Evolutionary conservation across 306 rosid genomes (phyloP), one percentile per base, ranked within the genome.

Genomic region (Inga leiocalycina): DNA sequence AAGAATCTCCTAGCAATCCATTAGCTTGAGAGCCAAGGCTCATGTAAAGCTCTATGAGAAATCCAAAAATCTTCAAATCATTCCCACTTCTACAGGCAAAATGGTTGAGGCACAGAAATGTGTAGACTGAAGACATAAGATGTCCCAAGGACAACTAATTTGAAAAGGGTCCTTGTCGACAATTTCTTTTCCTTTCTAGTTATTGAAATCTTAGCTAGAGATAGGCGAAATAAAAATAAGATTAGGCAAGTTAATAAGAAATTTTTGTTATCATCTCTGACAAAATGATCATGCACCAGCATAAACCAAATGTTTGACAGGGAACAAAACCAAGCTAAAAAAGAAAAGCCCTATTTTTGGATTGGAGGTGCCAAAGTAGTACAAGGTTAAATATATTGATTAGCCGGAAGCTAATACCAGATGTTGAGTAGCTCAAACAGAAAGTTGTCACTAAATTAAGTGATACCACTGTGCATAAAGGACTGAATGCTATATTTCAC

Each of bases 1-100:
- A 79, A 51, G 59, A 49, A 79, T 48, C 54, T 41, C 76, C 76
- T 13, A 48, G 68, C 52, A 79, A 69, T n/a, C 27, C 43, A 69
- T 52, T 35, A 37, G 43, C 51, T 79, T 0, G 4, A 52, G 30
- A 52, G 22, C n/a, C 76, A 62, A 27, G 34, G 27, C 37, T 49
- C 82, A n/a, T 14, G 65, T 19, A 68, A 67, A 68, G 19, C 52
- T 10, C 51, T 49, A n/a, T 3, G 3, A 48, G 67, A 68, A n/a
- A 68, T 30, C 59, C 37, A 79, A 20, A 66, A 67, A 37, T 79
- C 48, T 67, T 65, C 27, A 34, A 67, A 77, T 66, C 2, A 11
- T 46, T 22, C 64, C 11, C 5, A 24, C 71, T 65, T 32, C 43
- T 32, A 4, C 39, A 34, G 34, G 69, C 16, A 15, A 39, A 11